Evolutionary conservation across 345 rosid genomes (phyloP), one percentile per base, ranked within the genome.

Genomic region (Raphanus sativus): DNA sequence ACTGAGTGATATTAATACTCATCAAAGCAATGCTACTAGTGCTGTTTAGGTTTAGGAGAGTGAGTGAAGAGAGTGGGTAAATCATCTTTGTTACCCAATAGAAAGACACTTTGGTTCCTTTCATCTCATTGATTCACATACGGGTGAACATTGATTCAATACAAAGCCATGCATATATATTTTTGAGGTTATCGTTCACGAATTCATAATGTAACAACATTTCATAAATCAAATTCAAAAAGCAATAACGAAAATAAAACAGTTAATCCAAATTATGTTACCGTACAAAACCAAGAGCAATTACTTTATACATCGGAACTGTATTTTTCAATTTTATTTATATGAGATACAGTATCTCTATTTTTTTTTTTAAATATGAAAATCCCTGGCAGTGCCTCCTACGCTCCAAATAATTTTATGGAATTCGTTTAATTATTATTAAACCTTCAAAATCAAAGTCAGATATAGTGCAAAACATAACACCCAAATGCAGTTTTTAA

Each of bases 21-120:
- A 36, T n/a, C n/a, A n/a, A 40, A 8, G 11, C 52, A 34, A 50
- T 62, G 42, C 65, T 6, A 0, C 0, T 60, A 63, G 73, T 60
- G 32, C 12, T 34, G 64, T 78, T n/a, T n/a, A 74, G 65, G 62
- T 74, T 73, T 67, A 69, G 78, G 65, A 79, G 70, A 52, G 32
- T 60, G 55, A 55, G 74, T 65, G 45, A 68, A 76, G 81, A 63
- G 5, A 62, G 45, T 9, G 42, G 42, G 11, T 36, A 36, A 36
- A 36, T 36, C 42, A 36, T 36, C n/a, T 42, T 38, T 11, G 11
- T 3, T 42, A 42, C 50, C 50, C 50, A 5, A 42, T 13, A 42
- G 15, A 42, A 12, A 12, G 15, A 42, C 52, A 42, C 15, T 42
- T 36, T 36, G 42, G 42, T 36, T 36, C 11, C 11, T 40, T 42